Evolutionary conservation across 2,329 filamentous ascomycete species (phyloP), one percentile per base, ranked within the genome.

Genomic region (Arthrobotrys musiformis): DNA sequence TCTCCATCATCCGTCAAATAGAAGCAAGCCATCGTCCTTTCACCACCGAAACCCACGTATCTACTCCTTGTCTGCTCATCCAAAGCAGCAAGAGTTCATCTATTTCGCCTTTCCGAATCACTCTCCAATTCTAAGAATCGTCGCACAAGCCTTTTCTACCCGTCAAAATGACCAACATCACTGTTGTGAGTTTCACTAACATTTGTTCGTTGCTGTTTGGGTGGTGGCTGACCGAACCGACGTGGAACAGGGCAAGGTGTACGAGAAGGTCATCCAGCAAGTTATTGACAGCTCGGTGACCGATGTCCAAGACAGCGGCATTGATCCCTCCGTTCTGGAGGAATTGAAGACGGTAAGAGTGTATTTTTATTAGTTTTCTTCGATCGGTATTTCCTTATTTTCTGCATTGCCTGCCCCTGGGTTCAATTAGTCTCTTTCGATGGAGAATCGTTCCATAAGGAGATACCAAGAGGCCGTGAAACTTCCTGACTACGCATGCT

Each of bases 251-350:
- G 95, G 95, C 82, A 85, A 86, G 80, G 91, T 98, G 82, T 99
- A 97, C 84, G 87, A 90, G 84, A 86, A 87, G 82, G 90, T 92
- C 84, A 92, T 92, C 82, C 87, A 91, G 79, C 93, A 95, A 85
- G 93, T 99, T 83, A 93, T 98, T 84, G 91, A 94, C 81, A 91
- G 92, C 80, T 97, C 94, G 82, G 89, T 92, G 82, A 92, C 94
- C 82, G 95, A 98, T 85, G 98, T 99, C 83, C 95, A 99, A 84
- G 95, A 99, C 85, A 93, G 91, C 81, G 95, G 95, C 81, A 91
- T 98, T 79, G 93, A 97, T 81, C 91, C 94, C 83, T 87, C 89
- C 81, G 94, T 94, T 62, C 86, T 99, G 82, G 90, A 94, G 80
- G 93, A 97, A 84, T 86, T 99, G 87, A 91, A 90, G 84, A 88